Conservation (phyloP, 805 yeast genomes). For the Limtongia smithiae region DNA sequence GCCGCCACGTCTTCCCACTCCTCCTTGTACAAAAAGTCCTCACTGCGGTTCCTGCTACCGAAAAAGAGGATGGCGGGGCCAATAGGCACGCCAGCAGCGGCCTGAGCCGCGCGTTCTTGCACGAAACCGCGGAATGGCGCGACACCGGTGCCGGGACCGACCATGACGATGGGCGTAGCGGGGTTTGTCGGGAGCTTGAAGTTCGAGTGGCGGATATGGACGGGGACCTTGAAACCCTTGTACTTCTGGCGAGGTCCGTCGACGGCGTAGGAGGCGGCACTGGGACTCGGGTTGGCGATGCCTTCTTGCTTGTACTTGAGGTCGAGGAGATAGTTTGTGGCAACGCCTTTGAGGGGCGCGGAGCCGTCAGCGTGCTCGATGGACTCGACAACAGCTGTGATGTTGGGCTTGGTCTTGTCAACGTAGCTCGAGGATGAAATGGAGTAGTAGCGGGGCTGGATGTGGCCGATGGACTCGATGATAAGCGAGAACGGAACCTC, state of each 20-base stretch:
- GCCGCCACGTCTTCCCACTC: constrained; percentile 65
- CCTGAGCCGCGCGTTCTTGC: constrained; percentile 72
- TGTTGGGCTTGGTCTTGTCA: constrained; percentile 70
- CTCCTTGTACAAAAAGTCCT: constrained; percentile 80
- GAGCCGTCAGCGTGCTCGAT: constrained; percentile 36
- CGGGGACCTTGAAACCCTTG: constrained; percentile 58
- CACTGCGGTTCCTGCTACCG: constrained; percentile 77
- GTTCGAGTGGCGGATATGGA: constrained; percentile 90
- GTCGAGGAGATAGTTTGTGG: constrained; percentile 80
- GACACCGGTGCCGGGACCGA: constrained; percentile 98
- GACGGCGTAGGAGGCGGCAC: constrained; percentile 59
- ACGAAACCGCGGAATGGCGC: constrained; percentile 97
- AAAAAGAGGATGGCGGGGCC: constrained; percentile 78
- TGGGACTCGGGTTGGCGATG: constrained; percentile 36
- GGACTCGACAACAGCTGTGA: constrained; percentile 88
- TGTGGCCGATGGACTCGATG: constrained; percentile 71
- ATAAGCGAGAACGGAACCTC: constrained; percentile 79
- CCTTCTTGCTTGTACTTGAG: constrained; percentile 60
- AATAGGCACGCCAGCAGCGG: constrained; percentile 48
- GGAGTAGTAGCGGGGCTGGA: constrained; percentile 94
- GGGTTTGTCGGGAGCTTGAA: constrained; percentile 90
- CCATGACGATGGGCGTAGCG: constrained; percentile 76
- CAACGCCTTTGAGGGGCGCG: constrained; percentile 70
- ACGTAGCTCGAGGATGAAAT: constrained; percentile 83
- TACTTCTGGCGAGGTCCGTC: constrained; percentile 75